phyloP scores from a whole-genome alignment of 345 rosid species.

The Syzygium grande region DNA sequence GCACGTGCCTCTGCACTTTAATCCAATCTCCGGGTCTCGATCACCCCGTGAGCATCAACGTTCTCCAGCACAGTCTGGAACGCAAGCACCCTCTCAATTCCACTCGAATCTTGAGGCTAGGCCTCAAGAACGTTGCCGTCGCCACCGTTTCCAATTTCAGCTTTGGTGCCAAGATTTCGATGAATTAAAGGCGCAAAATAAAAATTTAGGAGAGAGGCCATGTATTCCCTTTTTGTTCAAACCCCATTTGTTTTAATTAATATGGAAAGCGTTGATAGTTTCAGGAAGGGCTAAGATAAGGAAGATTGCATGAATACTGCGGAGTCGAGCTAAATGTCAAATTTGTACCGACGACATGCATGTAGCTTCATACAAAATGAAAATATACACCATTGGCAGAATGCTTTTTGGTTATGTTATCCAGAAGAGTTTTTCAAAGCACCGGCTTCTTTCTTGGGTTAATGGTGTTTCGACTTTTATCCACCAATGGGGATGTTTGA shows the following conservation, averaged over 20 bases:
- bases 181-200: background rate
- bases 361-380: background rate
- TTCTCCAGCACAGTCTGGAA: conserved; percentile 81
- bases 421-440: background rate
- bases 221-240: background rate
- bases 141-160: conserved; percentile 53
- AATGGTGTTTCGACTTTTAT: background rate
- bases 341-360: background rate
- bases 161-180: conserved; percentile 40
- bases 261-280: background rate
- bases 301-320: background rate
- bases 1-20: conserved; percentile 60
- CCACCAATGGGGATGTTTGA: background rate
- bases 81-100: conserved; percentile 74
- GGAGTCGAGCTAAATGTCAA: background rate
- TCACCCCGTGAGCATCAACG: conserved; percentile 55
- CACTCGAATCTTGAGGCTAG: conserved; percentile 61
- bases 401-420: background rate
- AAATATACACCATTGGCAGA: background rate
- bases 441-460: background rate
- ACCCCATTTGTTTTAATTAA: background rate
- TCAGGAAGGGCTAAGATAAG: background rate
- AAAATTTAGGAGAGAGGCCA: background rate
- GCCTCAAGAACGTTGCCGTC: conserved; percentile 50
- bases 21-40: conserved; percentile 39